phyloP scores from a whole-genome alignment of 192 early-diverging fungal species.

The Backusella tarrabulga region DNA sequence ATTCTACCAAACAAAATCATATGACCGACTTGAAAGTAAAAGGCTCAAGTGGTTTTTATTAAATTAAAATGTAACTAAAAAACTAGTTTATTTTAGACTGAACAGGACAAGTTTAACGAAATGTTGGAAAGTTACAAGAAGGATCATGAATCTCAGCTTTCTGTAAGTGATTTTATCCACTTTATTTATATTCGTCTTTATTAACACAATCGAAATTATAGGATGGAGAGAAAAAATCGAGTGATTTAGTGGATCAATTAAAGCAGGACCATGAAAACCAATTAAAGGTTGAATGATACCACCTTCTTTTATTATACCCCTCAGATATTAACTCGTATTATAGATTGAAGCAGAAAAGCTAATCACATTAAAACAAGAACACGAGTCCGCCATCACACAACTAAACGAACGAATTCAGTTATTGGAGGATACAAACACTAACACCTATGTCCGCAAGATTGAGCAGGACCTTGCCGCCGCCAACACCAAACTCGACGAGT shows the following conservation, averaged over 20 bases:
- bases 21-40: neutral
- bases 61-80: neutral
- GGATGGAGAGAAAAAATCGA: neutral
- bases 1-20: neutral
- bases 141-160: neutral
- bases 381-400: neutral
- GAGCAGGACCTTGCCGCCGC: neutral
- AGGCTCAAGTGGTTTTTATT: neutral
- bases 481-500: neutral
- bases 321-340: neutral
- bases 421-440: neutral
- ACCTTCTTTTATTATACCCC: neutral
- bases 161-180: neutral
- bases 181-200: neutral
- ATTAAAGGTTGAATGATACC: neutral
- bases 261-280: neutral
- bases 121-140: neutral
- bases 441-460: neutral
- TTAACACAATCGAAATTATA: neutral
- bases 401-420: neutral
- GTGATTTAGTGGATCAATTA: neutral
- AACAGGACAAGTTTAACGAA: neutral
- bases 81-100: neutral
- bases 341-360: conserved; percentile 1
- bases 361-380: neutral